Base-by-base conservation (phyloP, 176 grass and related monocot species). In the Tillandsia leiboldiana region DNA sequence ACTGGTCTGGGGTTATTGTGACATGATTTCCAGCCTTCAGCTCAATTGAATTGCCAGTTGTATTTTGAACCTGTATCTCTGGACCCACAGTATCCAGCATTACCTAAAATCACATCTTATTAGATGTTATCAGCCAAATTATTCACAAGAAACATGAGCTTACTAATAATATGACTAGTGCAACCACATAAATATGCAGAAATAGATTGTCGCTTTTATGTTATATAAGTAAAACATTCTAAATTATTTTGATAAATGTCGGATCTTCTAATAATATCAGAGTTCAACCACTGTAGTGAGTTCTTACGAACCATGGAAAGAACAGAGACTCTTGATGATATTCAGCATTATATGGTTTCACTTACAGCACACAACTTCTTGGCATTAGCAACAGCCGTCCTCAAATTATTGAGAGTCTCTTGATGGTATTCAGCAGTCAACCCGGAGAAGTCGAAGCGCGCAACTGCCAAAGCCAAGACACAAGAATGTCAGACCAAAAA, bases 41-140 rank as follows among this genome's bases (percentile, higher is more conserved):
- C 63, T 79, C 84, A 72, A 97, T 92, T 72, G 84, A 51, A 42
- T 49, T 75, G 51, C 77, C 89, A 70, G 82, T 85, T 51, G 89
- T 59, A 87, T 97, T 97, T 64, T 83, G 75, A 78, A 92, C 86
- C 69, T 92, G 89, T 79, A 97, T 83, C 87, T 97, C 94, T 79
- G 94, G 94, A 71, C 94, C 94, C 75, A 92, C 69, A 33, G 94
- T 97, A 80, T 97, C 94, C 28, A 97, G 69, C 94, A 97, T 97
- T 67, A 97, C 82, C 94, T 97, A 67, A 70, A 72, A 27, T 75
- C 26, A 68, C 54, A 23, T 64, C 18, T 51, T 27, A 42, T 61
- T 51, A 86, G 63, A 78, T 75, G 11, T 51, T 29, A 59, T 15
- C 72, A 28, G 20, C 18, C 70, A 76, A 61, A 66, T 11, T 22